Base-by-base conservation (phyloP, 2,329 filamentous ascomycete genomes). In the Alternaria burnsii region DNA sequence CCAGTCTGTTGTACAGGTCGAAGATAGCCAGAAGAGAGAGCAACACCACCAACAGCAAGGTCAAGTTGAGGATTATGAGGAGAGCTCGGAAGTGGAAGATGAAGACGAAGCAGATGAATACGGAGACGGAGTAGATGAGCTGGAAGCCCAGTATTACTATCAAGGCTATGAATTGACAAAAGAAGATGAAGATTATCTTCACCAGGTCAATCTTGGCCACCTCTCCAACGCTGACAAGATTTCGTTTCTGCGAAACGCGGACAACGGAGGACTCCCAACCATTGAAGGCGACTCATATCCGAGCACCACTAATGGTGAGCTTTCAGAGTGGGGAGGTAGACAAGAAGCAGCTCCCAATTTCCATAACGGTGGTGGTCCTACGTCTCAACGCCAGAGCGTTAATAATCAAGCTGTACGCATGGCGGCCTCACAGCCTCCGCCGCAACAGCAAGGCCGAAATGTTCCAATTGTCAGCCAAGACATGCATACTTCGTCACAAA, bases 261-360 rank as follows among this genome's bases (percentile, higher is more conserved):
- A 47, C 7, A 41, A 26, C 12, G 20, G 52, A 14, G 40, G 53
- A 5, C 63, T 71, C 38, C 55, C 2, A 5, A 58, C 59, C 2
- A 50, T 71, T n/a, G 68, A 71, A 3, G 74, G 69, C 32, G 71
- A 73, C 36, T 79, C 77, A n/a, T 79, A 79, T 52, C 77, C 78
- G 18, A 69, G 71, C 28, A 79, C 78, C 2, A 78, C 77, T 10
- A 74, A 76, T 34, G 78, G 78, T 5, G 57, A 68, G 32, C 56
- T 68, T 48, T 68, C 67, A 32, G 64, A 67, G 42, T 50, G 52
- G 62, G 53, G 40, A 46, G 58, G 57, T 50, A 58, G 52, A 4
- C 63, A 65, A 40, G 61, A 64, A 18, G 51, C 26, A 43, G 47
- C 36, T 28, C 57, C 58, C 26, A 54, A 71, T 28, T 60, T 61